A percentile compares a stretch with the other conserved stretches of the same genome.
These are phyloP conservation scores for Hanseniaspora taiwanica DNA, from an alignment of 805 yeast species.

Conservation along the genomic window DNA sequence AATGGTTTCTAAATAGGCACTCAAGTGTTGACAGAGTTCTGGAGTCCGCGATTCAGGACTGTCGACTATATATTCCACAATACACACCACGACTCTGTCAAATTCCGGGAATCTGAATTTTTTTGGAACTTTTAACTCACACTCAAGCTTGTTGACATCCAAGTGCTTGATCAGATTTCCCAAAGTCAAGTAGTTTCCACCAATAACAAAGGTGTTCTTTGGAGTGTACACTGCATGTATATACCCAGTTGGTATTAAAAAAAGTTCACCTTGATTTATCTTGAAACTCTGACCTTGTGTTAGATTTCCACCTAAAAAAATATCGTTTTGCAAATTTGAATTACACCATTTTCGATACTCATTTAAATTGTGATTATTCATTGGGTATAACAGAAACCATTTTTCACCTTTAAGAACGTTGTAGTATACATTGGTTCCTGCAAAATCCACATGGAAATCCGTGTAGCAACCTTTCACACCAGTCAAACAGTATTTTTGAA, in stretches of 20 bases:
- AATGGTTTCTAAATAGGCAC: background rate
- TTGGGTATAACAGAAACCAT: constrained; percentile 67
- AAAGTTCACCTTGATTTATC: constrained; percentile 51
- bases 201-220: constrained; percentile 64
- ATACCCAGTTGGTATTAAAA: constrained; percentile 86
- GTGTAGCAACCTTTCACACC: constrained; percentile 71
- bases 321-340: constrained; percentile 26
- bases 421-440: constrained; percentile 86
- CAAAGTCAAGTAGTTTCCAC: constrained; percentile 74
- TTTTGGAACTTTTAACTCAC: constrained; percentile 55
- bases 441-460: constrained; percentile 85
- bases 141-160: constrained; percentile 48
- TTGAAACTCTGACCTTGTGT: constrained; percentile 41
- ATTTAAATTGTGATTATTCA: constrained; percentile 47
- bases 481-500: constrained; percentile 73
- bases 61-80: constrained; percentile 11
- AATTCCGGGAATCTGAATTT: constrained; percentile 72
- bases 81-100: constrained; percentile 36
- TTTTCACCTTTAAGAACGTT: constrained; percentile 68
- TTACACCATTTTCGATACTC: constrained; percentile 61
- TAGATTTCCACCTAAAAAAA: constrained; percentile 49
- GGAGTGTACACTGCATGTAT: constrained; percentile 85
- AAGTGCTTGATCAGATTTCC: constrained; percentile 52
- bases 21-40: background rate
- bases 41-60: background rate